These are phyloP conservation scores for Colletotrichum sansevieriae DNA, from an alignment of 2,329 filamentous ascomycete genomes.

Conservation along the genomic window DNA sequence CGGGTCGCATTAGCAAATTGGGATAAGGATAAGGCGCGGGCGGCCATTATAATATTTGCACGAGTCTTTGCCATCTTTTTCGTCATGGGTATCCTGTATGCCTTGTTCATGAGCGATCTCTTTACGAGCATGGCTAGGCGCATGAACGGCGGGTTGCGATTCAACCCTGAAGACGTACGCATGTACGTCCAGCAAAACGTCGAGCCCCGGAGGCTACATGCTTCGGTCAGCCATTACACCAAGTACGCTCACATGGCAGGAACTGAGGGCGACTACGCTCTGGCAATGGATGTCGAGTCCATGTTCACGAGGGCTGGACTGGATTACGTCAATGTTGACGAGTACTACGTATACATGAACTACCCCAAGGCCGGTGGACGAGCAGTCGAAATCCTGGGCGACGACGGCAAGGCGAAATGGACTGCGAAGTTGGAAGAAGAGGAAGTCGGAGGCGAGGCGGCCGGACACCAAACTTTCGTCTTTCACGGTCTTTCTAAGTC, in stretches of 20 bases:
- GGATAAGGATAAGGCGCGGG: constrained; percentile 42
- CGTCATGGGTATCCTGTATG: constrained; percentile 82
- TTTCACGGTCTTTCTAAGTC: constrained; percentile 93
- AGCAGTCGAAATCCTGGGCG: constrained; percentile 82
- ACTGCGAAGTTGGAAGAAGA: constrained; percentile 87
- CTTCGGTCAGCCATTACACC: constrained; percentile 82
- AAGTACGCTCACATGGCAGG: constrained; percentile 91
- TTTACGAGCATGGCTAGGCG: constrained; percentile 76
- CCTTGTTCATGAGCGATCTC: constrained; percentile 87
- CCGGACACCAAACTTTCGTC: constrained; percentile 76
- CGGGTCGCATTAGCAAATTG: constrained; percentile 23
- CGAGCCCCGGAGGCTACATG: constrained; percentile 76
- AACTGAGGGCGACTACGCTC: constrained; percentile 90
- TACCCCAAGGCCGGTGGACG: constrained; percentile 85
- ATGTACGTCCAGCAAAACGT: constrained; percentile 80
- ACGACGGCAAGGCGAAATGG: constrained; percentile 76
- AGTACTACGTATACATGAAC: constrained; percentile 92
- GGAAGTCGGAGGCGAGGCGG: constrained; percentile 71
- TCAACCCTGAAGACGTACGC: constrained; percentile 86
- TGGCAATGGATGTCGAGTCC: constrained; percentile 86
- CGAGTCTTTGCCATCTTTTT: constrained; percentile 81
- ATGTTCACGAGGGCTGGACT: constrained; percentile 80
- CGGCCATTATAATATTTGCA: constrained; percentile 73
- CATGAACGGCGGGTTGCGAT: constrained; percentile 75
- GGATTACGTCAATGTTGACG: constrained; percentile 81